Conservation (phyloP, 345 rosid genomes). For the Eucalyptus sp. region DNA sequence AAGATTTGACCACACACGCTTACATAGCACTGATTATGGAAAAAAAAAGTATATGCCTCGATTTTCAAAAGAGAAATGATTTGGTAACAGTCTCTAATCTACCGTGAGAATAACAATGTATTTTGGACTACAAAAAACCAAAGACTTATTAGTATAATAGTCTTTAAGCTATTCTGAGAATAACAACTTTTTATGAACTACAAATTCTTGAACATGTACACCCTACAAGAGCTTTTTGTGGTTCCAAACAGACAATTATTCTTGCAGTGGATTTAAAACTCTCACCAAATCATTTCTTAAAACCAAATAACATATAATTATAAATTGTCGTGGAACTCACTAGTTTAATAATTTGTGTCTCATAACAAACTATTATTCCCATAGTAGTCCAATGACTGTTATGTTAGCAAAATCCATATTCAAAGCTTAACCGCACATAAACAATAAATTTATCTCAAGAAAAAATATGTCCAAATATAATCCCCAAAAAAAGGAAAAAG, state of each 20-base stretch:
- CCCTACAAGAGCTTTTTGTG: no score
- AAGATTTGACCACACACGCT: not conserved
- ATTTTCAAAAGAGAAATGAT: not conserved
- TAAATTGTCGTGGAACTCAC: rapidly evolving
- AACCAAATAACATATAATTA: no score
- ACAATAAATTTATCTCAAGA: no score
- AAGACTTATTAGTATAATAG: no score
- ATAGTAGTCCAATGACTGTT: rapidly evolving
- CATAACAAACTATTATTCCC: no score
- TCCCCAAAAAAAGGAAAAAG: no score
- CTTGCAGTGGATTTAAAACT: rapidly evolving
- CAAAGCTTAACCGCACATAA: not conserved
- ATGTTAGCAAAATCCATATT: no score
- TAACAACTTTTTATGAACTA: rapidly evolving
- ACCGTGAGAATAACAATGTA: rapidly evolving
- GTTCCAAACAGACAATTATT: no score
- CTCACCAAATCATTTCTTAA: no score
- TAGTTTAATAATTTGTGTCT: rapidly evolving
- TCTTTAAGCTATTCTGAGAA: rapidly evolving
- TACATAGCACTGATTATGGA: not conserved
- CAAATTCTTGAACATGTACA: rapidly evolving
- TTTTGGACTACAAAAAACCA: no score
- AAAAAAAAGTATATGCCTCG: not conserved
- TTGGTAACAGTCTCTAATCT: rapidly evolving
- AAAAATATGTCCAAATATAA: no score